These are phyloP conservation scores for Silene conica DNA, from an alignment of 148 eudicot genomes.

Conservation along the genomic window DNA sequence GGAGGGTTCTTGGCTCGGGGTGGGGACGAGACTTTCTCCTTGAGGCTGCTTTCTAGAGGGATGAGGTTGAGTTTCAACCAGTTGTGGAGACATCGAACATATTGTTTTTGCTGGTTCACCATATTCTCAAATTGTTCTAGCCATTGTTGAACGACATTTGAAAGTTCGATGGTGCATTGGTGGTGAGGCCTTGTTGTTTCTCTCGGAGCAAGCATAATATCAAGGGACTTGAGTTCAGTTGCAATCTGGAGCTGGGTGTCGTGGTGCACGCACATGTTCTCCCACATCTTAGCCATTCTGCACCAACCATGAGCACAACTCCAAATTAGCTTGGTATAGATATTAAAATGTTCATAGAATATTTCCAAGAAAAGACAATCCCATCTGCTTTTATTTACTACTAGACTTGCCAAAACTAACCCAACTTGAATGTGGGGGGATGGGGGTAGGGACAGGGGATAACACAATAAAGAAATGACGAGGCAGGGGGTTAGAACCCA, in stretches of 20 bases:
- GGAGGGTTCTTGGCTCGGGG: slow-evolving; percentile 63
- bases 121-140: slow-evolving; percentile 55
- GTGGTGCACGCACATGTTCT: slow-evolving; percentile 54
- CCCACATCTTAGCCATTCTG: slow-evolving; percentile 95
- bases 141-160: slow-evolving; percentile 56
- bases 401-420: no score
- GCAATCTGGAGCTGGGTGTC: slow-evolving; percentile 52
- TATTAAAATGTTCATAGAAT: background rate
- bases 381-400: no score
- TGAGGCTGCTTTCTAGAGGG: slow-evolving; percentile 72
- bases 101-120: slow-evolving; percentile 59
- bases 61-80: slow-evolving; percentile 85
- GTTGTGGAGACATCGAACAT: slow-evolving; percentile 52
- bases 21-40: slow-evolving; percentile 80
- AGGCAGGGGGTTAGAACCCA: no score
- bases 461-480: no score
- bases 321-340: slow-evolving; percentile 1
- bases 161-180: slow-evolving; percentile 62
- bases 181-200: slow-evolving; percentile 76
- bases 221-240: slow-evolving; percentile 55
- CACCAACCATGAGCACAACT: slow-evolving; percentile 11
- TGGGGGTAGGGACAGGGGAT: no score
- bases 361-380: no score
- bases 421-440: no score
- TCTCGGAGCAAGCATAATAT: slow-evolving; percentile 41